Percentiles rank a stretch among this genome's conserved stretches.
Conservation (phyloP, 2,329 filamentous ascomycete species). For the Cytospora paraplurivora region DNA sequence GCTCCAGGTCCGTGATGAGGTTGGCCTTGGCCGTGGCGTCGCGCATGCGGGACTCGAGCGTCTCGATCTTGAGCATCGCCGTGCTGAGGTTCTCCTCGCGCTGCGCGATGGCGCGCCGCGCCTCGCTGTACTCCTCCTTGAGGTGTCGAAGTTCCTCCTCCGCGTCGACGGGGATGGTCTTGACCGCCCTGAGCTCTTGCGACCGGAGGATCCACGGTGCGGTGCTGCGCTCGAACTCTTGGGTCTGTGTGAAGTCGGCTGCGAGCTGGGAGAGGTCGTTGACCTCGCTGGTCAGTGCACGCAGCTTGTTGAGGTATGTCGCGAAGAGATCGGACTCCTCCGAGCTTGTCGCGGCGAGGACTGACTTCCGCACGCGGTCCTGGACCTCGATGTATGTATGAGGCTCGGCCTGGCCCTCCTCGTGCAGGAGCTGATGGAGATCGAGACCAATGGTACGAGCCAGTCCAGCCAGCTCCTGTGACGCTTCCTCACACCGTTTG, state of each 20-base stretch:
- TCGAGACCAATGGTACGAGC: slow-evolving; percentile 67
- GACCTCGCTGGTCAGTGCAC: slow-evolving; percentile 63
- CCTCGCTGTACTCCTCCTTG: slow-evolving; percentile 78
- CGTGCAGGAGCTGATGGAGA: slow-evolving; percentile 66
- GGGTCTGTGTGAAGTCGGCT: slow-evolving; percentile 69
- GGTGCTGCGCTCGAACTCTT: slow-evolving; percentile 75
- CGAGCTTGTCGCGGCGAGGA: slow-evolving; percentile 52
- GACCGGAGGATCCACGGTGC: slow-evolving; percentile 85
- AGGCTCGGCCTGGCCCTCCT: slow-evolving; percentile 70
- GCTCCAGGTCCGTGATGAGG: slow-evolving; percentile 66
- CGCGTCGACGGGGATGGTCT: slow-evolving; percentile 76
- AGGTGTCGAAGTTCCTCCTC: slow-evolving; percentile 83
- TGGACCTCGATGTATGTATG: slow-evolving; percentile 69
- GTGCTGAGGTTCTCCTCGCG: slow-evolving; percentile 85
- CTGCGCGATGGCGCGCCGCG: slow-evolving; percentile 69
- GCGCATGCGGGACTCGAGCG: slow-evolving; percentile 83
- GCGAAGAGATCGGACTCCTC: slow-evolving; percentile 71
- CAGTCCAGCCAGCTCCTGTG: slow-evolving; percentile 66
- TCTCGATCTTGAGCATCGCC: slow-evolving; percentile 87
- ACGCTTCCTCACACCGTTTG: slow-evolving; percentile 66
- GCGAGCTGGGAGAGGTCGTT: slow-evolving; percentile 72
- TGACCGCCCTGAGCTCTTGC: slow-evolving; percentile 78
- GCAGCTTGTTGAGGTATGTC: slow-evolving; percentile 67
- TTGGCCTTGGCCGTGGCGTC: slow-evolving; percentile 79
- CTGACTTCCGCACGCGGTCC: slow-evolving; percentile 60